phyloP scores from a whole-genome alignment of 208 protist genomes.

The Acanthamoeba quina region DNA sequence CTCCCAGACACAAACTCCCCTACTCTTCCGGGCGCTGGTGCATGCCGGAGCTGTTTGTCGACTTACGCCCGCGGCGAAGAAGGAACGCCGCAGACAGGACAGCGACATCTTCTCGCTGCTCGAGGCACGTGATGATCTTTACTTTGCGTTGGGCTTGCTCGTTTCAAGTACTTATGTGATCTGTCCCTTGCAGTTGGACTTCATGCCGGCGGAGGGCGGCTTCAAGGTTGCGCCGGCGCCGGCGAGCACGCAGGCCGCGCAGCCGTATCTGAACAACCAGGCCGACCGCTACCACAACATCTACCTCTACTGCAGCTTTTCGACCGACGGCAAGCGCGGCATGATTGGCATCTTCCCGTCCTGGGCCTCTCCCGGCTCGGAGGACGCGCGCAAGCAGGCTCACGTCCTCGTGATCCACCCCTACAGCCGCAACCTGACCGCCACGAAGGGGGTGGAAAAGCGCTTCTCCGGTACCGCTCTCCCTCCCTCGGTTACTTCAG shows the following conservation, averaged over 20 bases:
- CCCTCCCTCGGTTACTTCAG: background rate
- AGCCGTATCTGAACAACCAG: conserved; percentile 49
- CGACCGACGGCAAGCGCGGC: conserved; percentile 39
- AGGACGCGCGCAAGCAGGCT: background rate
- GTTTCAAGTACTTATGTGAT: background rate
- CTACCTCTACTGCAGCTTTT: conserved; percentile 74
- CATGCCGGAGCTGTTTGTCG: conserved; percentile 31
- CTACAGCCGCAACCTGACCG: conserved; percentile 3
- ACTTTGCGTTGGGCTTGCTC: background rate
- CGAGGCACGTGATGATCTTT: background rate
- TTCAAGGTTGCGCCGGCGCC: background rate
- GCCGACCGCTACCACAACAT: conserved; percentile 56
- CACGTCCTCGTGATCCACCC: conserved; percentile 50
- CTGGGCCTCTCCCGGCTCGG: conserved; percentile 16
- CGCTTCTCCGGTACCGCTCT: conserved; percentile 40
- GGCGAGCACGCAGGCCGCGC: background rate
- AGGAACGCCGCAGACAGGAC: conserved; percentile 9
- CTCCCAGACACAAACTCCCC: conserved; percentile 35
- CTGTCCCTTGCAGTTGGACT: conserved; percentile 21
- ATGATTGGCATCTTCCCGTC: conserved; percentile 74
- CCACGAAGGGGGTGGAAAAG: conserved; percentile 39
- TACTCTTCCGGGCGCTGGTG: conserved; percentile 49
- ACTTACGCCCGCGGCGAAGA: background rate
- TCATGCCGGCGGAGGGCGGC: conserved; percentile 1
- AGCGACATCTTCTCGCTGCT: conserved; percentile 62